Conservation (phyloP, 169 alveolate species). For the Cryptosporidium sp. region DNA sequence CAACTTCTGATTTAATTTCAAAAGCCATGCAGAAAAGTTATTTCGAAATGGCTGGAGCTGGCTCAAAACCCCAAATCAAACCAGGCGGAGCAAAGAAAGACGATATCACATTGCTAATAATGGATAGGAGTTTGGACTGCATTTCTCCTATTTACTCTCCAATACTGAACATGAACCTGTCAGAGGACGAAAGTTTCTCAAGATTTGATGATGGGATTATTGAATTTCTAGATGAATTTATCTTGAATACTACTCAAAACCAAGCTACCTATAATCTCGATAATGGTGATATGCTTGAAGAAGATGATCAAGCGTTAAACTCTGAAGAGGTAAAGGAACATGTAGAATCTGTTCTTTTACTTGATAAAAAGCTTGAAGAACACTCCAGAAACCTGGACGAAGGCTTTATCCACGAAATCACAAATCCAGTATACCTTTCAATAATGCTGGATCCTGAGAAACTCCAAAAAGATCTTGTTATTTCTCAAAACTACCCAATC, state of each 20-base stretch:
- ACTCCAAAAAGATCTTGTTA: constrained; percentile 51
- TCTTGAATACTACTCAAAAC: not conserved
- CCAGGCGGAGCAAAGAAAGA: not conserved
- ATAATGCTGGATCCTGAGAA: constrained; percentile 63
- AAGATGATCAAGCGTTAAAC: not conserved
- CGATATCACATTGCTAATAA: constrained; percentile 5
- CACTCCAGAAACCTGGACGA: not conserved
- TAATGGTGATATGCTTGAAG: not conserved
- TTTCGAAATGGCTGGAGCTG: not conserved
- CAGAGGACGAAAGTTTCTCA: constrained; percentile 3
- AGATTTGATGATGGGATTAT: constrained; percentile 25
- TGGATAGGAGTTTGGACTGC: constrained; percentile 54
- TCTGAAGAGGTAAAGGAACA: constrained; percentile 1
- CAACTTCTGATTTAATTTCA: constrained; percentile 16
- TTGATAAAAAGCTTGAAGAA: not conserved
- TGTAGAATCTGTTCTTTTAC: not conserved
- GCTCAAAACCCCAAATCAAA: not conserved
- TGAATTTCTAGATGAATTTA: constrained; percentile 43
- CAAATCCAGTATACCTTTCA: constrained; percentile 30
- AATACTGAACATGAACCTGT: not conserved
- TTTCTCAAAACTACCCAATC: constrained; percentile 52
- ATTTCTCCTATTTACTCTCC: constrained; percentile 57
- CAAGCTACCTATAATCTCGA: not conserved
- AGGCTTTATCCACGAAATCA: constrained; percentile 4
- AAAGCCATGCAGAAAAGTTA: constrained; percentile 4